Evolutionary conservation across 441 rosid genomes (phyloP).

Genomic region (Gossypium trilobum): DNA sequence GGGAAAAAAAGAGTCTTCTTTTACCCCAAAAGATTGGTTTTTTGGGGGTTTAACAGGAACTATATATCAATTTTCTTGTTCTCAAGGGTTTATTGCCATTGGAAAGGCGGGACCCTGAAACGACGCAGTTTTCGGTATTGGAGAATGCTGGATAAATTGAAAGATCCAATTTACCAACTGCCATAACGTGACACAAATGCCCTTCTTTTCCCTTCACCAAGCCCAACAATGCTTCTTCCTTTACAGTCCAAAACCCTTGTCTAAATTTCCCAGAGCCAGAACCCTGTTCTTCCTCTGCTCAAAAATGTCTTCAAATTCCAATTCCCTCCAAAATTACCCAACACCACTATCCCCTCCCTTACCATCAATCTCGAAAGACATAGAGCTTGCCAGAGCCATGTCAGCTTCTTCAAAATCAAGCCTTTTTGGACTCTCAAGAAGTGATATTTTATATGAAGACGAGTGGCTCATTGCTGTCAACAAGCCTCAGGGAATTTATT

Average conservation of each 20-base stretch:
- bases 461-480: constrained; percentile 68
- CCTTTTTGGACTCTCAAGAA: constrained; percentile 40
- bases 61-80: too few species aligned
- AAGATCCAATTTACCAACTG: neutral
- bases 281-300: constrained; percentile 18
- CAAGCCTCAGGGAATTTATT: constrained; percentile 73
- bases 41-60: neutral
- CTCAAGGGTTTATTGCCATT: too few species aligned
- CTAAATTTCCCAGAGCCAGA: constrained; percentile 22
- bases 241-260: constrained; percentile 18
- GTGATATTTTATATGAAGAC: constrained; percentile 57
- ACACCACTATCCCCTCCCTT: constrained; percentile 66
- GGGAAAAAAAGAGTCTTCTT: neutral
- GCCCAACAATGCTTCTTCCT: constrained; percentile 14
- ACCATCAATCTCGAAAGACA: constrained; percentile 58
- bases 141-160: neutral
- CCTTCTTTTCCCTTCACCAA: constrained; percentile 13
- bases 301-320: constrained; percentile 34
- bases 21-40: neutral
- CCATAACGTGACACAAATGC: constrained; percentile 19
- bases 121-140: too few species aligned
- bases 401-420: constrained; percentile 71
- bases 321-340: constrained; percentile 40
- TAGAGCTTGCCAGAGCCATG: constrained; percentile 67
- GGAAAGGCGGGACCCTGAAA: too few species aligned